phyloP scores from a whole-genome alignment of 176 grass and related monocot species.

The Triticum urartu region DNA sequence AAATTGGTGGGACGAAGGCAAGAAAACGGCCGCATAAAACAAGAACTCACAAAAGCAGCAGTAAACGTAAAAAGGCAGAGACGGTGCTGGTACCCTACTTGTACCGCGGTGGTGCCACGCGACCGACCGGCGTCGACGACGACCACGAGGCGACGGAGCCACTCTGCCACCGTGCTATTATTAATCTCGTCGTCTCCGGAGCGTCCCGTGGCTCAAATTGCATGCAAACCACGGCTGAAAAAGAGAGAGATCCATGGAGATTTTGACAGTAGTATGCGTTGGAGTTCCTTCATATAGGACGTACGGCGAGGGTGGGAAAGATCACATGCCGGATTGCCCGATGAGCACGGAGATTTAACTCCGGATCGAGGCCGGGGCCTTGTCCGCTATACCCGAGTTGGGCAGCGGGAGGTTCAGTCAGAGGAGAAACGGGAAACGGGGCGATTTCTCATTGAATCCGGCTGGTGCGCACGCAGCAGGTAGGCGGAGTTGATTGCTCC shows the following conservation, averaged over 20 bases:
- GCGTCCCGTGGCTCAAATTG: background rate
- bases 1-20: background rate
- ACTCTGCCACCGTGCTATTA: too few species aligned
- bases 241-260: background rate
- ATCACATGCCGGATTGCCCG: background rate
- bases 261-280: background rate
- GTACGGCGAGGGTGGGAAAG: background rate
- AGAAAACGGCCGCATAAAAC: conserved; percentile 7
- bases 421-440: background rate
- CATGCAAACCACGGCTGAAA: background rate
- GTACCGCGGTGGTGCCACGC: too few species aligned
- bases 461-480: background rate
- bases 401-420: background rate
- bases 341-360: background rate
- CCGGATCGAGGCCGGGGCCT: background rate
- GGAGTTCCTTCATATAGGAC: too few species aligned
- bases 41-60: background rate
- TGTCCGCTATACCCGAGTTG: background rate
- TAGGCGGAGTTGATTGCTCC: background rate
- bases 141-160: background rate
- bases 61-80: conserved; percentile 6
- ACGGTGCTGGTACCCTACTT: too few species aligned
- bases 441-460: background rate
- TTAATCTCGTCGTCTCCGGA: too few species aligned
- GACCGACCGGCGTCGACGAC: background rate